A percentile compares a stretch with the other conserved stretches of the same genome.
Conservation (phyloP, 768 basidiomycete species). For the Psilocybe azurescens region DNA sequence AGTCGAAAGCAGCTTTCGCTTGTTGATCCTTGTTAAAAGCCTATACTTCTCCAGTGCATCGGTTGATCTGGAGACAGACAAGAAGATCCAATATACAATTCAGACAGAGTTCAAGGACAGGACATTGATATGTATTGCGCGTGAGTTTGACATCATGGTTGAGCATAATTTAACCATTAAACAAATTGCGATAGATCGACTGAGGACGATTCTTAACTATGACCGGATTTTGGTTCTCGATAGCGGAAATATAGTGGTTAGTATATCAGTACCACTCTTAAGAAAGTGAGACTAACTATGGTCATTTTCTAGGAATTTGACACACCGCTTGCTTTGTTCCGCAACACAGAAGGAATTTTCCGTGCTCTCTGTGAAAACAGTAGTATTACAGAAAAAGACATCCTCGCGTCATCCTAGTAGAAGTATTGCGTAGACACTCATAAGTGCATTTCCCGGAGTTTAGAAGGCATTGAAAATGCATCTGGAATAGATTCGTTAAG, state of each 20-base stretch:
- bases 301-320: conserved; percentile 53
- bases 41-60: conserved; percentile 47
- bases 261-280: conserved; percentile 10
- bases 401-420: conserved; percentile 1
- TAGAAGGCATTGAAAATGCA: too few relatives aligned
- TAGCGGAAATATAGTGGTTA: conserved; percentile 58
- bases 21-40: background rate
- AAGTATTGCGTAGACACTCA: background rate
- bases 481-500: too few relatives aligned
- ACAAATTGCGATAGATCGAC: conserved; percentile 49
- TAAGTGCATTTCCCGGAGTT: background rate
- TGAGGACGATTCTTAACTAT: conserved; percentile 79
- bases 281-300: background rate
- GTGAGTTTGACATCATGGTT: conserved; percentile 42
- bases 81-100: conserved; percentile 84
- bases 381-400: conserved; percentile 28
- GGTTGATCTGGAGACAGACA: conserved; percentile 80
- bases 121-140: conserved; percentile 81
- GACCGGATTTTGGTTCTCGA: conserved; percentile 76
- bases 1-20: conserved; percentile 11
- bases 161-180: background rate
- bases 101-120: conserved; percentile 71
- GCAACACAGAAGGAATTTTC: conserved; percentile 56
- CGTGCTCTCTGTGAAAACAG: conserved; percentile 55
- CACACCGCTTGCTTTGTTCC: conserved; percentile 57